phyloP scores from a whole-genome alignment of 1,139 yeast species.

The Lodderomyces parapsilosis region DNA sequence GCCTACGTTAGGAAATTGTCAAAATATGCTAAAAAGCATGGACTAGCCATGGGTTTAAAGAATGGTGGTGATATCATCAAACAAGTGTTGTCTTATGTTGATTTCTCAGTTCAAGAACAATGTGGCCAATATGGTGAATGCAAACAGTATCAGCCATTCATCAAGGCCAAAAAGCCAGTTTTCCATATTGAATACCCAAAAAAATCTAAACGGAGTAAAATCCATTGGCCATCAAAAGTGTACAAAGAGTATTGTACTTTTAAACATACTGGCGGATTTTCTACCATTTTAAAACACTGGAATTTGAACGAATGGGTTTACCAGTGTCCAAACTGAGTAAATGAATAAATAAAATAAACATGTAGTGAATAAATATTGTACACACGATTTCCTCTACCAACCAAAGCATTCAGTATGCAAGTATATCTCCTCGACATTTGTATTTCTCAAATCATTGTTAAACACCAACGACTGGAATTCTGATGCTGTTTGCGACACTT shows the following conservation, averaged over 20 bases:
- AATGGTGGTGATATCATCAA: slow-evolving; percentile 20
- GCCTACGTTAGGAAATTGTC: slow-evolving; percentile 17
- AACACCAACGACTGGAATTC: slow-evolving; percentile 31
- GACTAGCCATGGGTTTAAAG: slow-evolving; percentile 19
- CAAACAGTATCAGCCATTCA: slow-evolving; percentile 14
- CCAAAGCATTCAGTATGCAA: slow-evolving; percentile 61
- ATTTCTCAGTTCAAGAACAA: slow-evolving; percentile 22
- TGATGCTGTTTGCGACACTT: slow-evolving; percentile 47
- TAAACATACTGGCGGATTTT: slow-evolving; percentile 14
- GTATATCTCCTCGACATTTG: slow-evolving; percentile 47
- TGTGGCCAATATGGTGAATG: slow-evolving; percentile 22
- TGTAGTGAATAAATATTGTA: not conserved
- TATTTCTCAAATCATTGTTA: slow-evolving; percentile 25
- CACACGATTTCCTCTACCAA: slow-evolving; percentile 45
- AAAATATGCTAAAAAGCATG: slow-evolving; percentile 13
- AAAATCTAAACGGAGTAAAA: slow-evolving; percentile 11
- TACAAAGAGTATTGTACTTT: slow-evolving; percentile 14
- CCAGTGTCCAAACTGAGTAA: slow-evolving; percentile 1
- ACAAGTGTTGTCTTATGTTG: slow-evolving; percentile 15
- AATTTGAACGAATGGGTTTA: slow-evolving; percentile 18
- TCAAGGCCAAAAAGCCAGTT: slow-evolving; percentile 17
- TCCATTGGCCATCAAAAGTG: slow-evolving; percentile 6
- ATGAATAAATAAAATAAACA: not conserved
- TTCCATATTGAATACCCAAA: slow-evolving; percentile 23
- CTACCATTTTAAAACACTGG: slow-evolving; percentile 21